Evolutionary conservation across 2,329 filamentous ascomycete genomes (phyloP), one percentile per base, ranked within the genome.

Genomic region (Pseudocercospora musae): DNA sequence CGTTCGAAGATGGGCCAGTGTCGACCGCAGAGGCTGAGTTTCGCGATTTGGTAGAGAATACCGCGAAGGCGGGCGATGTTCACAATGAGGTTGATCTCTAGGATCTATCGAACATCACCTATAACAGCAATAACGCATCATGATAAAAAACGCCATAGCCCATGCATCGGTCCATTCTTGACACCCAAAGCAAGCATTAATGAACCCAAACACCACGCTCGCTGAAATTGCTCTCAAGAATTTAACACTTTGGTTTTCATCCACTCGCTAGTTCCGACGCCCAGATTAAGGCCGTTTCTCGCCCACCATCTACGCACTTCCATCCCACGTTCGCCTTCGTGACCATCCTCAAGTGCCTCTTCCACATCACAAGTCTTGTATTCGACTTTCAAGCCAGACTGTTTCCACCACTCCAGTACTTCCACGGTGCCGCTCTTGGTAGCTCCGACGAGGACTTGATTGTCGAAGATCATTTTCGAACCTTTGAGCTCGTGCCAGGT

Each of bases 341-440:
- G 85, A 21, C 91, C 91, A 74, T 96, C 93, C 74, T 97, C 93
- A 42, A 97, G 82, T 0, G 93, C 93, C 77, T 97, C 94, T 75
- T 97, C 93, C 64, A 98, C 95, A 75, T 96, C 92, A 75, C 92
- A 96, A 0, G 92, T 96, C 75, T 94, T 93, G 77, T 96, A 97
- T 76, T 96, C 92, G 25, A 97, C 92, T 57, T 85, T 84, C 69
- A 93, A 82, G 0, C 87, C 86, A 69, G 88, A 89, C 58, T 82
- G 83, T 72, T 90, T 89, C 93, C 94, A 97, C 94, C 94, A 97
- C 74, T 96, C 91, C 7, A 98, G 80, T 21, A 96, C 92, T 37
- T 87, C 83, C 2, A 92, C 86, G 74, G 96, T 90, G 4, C 92
- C 91, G 73, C 94, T 90, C 70, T 92, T 91, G 1, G 93, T 97